These are phyloP conservation scores for Colletotrichum sp. DNA, from an alignment of 2,329 filamentous ascomycete species.

Conservation along the genomic window DNA sequence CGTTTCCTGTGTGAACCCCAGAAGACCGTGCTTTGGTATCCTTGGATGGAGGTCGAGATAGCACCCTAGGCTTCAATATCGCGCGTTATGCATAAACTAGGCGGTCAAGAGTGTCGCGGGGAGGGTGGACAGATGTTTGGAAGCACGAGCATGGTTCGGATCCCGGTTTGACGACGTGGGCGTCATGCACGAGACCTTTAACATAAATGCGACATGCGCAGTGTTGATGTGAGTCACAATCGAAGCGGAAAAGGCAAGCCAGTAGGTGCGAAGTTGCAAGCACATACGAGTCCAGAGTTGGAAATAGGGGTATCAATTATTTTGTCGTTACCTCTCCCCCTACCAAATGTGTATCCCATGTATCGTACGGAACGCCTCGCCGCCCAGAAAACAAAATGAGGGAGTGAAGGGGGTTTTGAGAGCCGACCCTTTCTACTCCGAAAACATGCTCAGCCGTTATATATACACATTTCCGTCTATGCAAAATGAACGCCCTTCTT, in stretches of 20 bases:
- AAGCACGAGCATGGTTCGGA: not conserved
- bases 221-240: not conserved
- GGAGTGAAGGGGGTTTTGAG: not conserved
- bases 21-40: not conserved
- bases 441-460: not conserved
- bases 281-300: not conserved
- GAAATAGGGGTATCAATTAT: constrained; percentile 18
- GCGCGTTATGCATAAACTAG: not conserved
- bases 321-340: constrained; percentile 1
- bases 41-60: not conserved
- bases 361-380: constrained; percentile 6
- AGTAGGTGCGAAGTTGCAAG: not conserved
- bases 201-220: not conserved
- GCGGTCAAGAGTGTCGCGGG: not conserved
- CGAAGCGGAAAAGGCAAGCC: not conserved
- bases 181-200: not conserved
- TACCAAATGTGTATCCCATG: not conserved
- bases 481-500: constrained; percentile 2
- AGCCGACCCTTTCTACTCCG: not conserved
- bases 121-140: not conserved
- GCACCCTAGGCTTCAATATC: not conserved
- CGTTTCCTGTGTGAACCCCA: not conserved
- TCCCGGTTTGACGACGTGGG: not conserved
- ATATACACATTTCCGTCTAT: constrained; percentile 14
- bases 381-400: not conserved